These are phyloP conservation scores for Diaporthe citri DNA, from an alignment of 2,329 filamentous ascomycete genomes.

Conservation along the genomic window DNA sequence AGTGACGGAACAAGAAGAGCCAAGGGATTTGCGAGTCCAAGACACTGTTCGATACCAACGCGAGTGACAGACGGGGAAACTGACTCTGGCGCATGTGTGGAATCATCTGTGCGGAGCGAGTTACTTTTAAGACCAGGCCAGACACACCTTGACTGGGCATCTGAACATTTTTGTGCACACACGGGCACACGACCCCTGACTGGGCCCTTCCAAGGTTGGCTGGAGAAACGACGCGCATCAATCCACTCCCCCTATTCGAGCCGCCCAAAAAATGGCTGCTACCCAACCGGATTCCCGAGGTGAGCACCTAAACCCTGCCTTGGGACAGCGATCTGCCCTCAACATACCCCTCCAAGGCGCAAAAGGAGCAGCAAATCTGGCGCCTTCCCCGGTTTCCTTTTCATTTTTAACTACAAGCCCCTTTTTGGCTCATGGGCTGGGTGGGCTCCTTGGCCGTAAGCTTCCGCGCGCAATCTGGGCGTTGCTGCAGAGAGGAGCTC, in stretches of 20 bases:
- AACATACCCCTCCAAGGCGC: slow-evolving; percentile 8
- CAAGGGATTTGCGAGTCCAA: slow-evolving; percentile 34
- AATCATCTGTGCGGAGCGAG: slow-evolving; percentile 30
- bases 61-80: slow-evolving; percentile 24
- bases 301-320: slow-evolving; percentile 35
- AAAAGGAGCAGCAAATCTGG: slow-evolving; percentile 28
- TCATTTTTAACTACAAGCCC: slow-evolving; percentile 15
- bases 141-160: slow-evolving; percentile 28
- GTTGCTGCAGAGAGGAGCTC: slow-evolving; percentile 29
- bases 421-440: slow-evolving; percentile 24
- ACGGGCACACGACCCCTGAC: slow-evolving; percentile 35
- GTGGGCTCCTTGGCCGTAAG: slow-evolving; percentile 28
- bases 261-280: slow-evolving; percentile 37
- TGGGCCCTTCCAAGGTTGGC: slow-evolving; percentile 20
- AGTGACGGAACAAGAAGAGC: slow-evolving; percentile 29
- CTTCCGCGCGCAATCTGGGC: slow-evolving; percentile 27
- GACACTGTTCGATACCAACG: slow-evolving; percentile 33
- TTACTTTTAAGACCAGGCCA: slow-evolving; percentile 26
- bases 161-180: slow-evolving; percentile 33
- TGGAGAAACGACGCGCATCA: slow-evolving; percentile 34
- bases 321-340: slow-evolving; percentile 32
- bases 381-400: slow-evolving; percentile 17
- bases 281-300: slow-evolving; percentile 38
- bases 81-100: slow-evolving; percentile 25
- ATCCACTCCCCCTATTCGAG: slow-evolving; percentile 33